Conservation (phyloP, 192 early-diverging fungal species). For the Gryganskiella cystojenkinii region DNA sequence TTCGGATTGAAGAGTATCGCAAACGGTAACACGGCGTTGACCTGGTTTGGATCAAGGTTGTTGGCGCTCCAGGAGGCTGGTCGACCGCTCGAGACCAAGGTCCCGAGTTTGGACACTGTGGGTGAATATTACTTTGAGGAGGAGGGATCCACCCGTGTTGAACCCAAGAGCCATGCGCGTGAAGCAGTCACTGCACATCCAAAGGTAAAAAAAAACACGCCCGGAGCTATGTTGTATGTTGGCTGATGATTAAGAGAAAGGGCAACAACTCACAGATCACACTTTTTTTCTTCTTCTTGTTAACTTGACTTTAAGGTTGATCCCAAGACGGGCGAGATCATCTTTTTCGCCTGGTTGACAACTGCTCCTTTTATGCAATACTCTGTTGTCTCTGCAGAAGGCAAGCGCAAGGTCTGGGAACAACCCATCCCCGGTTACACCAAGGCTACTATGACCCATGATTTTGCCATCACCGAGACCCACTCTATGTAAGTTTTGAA, state of each 20-base stretch:
- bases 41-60: conserved; percentile 20
- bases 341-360: conserved; percentile 20
- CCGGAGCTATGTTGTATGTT: neutral
- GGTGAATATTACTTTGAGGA: conserved; percentile 43
- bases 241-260: neutral
- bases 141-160: neutral
- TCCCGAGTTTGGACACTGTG: conserved; percentile 33
- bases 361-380: conserved; percentile 10
- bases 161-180: neutral
- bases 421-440: conserved; percentile 13
- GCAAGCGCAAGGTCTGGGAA: conserved; percentile 25
- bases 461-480: conserved; percentile 26
- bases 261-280: neutral
- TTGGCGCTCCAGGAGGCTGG: conserved; percentile 38
- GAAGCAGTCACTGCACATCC: conserved; percentile 37
- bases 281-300: neutral
- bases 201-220: conserved; percentile 16
- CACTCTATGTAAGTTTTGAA: conserved; percentile 31
- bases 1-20: conserved; percentile 12
- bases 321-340: conserved; percentile 43
- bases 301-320: conserved; percentile 20
- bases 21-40: conserved; percentile 31
- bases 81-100: conserved; percentile 19
- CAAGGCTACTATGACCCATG: conserved; percentile 40
- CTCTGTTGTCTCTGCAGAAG: conserved; percentile 31